Percentiles rank a stretch among this genome's conserved stretches.
Evolutionary conservation across 2,329 filamentous ascomycete species (phyloP).

Genomic region (Alternaria ethzedia): DNA sequence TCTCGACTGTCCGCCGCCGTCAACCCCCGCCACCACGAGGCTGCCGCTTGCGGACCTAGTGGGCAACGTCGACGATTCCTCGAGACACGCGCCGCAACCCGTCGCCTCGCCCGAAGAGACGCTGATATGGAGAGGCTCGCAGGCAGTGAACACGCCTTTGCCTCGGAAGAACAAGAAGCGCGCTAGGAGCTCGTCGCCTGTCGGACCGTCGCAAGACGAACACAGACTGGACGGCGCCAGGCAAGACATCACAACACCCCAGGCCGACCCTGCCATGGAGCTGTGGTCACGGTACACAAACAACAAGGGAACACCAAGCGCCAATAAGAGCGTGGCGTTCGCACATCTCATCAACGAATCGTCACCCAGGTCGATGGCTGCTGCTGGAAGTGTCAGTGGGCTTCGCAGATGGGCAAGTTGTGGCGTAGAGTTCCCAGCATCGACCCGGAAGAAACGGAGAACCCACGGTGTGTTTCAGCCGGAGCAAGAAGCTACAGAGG

Average conservation of each 20-base stretch:
- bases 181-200: conserved; percentile 56
- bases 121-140: conserved; percentile 63
- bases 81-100: conserved; percentile 55
- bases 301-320: conserved; percentile 45
- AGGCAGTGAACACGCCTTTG: conserved; percentile 52
- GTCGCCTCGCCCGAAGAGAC: conserved; percentile 66
- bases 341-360: conserved; percentile 54
- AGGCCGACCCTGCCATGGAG: conserved; percentile 55
- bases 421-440: conserved; percentile 56
- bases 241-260: conserved; percentile 50
- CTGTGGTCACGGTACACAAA: conserved; percentile 56
- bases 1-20: conserved; percentile 53
- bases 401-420: conserved; percentile 59
- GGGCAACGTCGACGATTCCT: conserved; percentile 64
- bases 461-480: conserved; percentile 43
- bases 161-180: conserved; percentile 52
- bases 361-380: conserved; percentile 54
- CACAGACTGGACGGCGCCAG: conserved; percentile 29
- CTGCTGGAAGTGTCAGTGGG: conserved; percentile 54
- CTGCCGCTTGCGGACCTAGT: conserved; percentile 67
- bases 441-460: conserved; percentile 51
- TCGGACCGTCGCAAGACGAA: conserved; percentile 50
- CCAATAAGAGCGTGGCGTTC: conserved; percentile 49
- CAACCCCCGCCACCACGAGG: conserved; percentile 64
- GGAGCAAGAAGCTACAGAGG: conserved; percentile 32